Evolutionary conservation across 148 eudicot genomes (phyloP).

Genomic region (Vaccinium corymbosum): DNA sequence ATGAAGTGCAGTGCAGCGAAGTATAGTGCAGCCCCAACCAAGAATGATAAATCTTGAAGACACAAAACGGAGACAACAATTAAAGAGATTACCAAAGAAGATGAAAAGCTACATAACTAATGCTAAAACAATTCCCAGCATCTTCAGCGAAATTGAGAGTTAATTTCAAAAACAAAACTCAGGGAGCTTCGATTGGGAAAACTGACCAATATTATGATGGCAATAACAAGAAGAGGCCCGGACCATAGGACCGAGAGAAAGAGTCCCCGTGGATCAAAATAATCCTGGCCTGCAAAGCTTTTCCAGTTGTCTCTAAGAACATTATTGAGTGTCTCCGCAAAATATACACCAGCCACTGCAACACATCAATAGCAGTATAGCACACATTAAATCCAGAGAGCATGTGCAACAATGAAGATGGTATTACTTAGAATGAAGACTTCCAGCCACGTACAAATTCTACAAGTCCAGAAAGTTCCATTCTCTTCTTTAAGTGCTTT

Average conservation of each 20-base stretch:
- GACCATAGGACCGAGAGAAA: slow-evolving; percentile 92
- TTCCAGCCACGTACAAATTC: background rate
- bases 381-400: background rate
- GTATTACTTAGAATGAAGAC: background rate
- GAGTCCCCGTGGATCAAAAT: slow-evolving; percentile 75
- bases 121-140: background rate
- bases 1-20: background rate
- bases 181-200: slow-evolving; percentile 3
- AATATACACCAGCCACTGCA: slow-evolving; percentile 85
- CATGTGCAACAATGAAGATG: background rate
- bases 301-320: slow-evolving; percentile 65
- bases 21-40: background rate
- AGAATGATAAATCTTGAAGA: background rate
- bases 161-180: background rate
- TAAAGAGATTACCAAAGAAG: background rate
- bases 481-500: background rate
- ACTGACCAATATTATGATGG: slow-evolving; percentile 88
- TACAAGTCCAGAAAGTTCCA: background rate
- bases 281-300: slow-evolving; percentile 88
- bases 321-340: slow-evolving; percentile 78
- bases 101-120: background rate
- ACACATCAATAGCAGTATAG: background rate
- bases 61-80: background rate
- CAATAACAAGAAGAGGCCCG: slow-evolving; percentile 75
- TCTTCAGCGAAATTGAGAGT: background rate